A percentile compares a stretch with the other conserved stretches of the same genome.
Evolutionary conservation across 371 early-diverging fungal genomes (phyloP).

Genomic region (Syncephalastrum racemosum): DNA sequence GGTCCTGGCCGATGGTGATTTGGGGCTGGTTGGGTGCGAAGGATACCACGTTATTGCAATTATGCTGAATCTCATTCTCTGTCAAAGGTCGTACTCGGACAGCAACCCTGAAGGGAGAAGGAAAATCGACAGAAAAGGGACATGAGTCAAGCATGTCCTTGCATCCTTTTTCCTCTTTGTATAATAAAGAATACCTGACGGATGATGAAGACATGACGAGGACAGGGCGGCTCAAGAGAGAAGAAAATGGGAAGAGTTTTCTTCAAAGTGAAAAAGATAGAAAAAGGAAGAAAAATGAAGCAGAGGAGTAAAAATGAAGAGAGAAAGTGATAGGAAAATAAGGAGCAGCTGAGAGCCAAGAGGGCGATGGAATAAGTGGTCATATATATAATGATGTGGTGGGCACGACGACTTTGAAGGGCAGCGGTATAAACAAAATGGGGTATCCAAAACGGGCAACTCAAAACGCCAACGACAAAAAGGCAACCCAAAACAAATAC

Average conservation of each 20-base stretch:
- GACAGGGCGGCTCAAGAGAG: constrained; percentile 18
- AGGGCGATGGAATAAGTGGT: neutral
- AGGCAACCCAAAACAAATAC: constrained; percentile 12
- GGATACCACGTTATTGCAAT: constrained; percentile 59
- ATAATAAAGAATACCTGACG: constrained; percentile 16
- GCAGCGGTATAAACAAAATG: constrained; percentile 6
- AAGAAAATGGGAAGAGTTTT: constrained; percentile 3
- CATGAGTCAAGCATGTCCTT: neutral
- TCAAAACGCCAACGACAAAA: constrained; percentile 15
- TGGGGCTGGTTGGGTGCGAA: constrained; percentile 62
- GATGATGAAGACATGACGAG: constrained; percentile 15
- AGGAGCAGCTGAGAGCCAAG: constrained; percentile 6
- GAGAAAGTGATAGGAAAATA: constrained; percentile 8
- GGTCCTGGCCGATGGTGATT: constrained; percentile 58
- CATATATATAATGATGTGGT: constrained; percentile 1
- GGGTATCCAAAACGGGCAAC: constrained; percentile 8
- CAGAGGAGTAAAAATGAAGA: constrained; percentile 3
- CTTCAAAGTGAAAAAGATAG: constrained; percentile 4
- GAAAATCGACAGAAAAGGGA: neutral
- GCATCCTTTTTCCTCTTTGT: neutral
- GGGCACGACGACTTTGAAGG: too few relatives aligned
- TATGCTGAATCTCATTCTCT: constrained; percentile 69
- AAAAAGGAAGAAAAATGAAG: constrained; percentile 7
- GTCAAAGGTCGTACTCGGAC: constrained; percentile 46
- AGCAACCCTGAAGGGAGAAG: constrained; percentile 22